Base-by-base conservation (phyloP, 352 stramenopile species). In the Phytophthora aleatoria region DNA sequence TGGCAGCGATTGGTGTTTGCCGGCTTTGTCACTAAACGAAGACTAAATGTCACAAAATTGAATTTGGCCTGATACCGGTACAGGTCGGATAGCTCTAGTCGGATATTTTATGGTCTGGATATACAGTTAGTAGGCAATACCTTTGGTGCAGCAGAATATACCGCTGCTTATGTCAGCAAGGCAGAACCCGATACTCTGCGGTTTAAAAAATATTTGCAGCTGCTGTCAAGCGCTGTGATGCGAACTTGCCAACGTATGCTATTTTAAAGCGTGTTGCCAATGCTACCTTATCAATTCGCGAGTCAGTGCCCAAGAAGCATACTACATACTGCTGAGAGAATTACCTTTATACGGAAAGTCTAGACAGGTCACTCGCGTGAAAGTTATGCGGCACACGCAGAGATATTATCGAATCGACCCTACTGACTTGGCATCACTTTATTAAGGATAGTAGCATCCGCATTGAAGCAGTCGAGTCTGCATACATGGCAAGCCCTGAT, bases 401-500 rank as follows among this genome's bases (percentile, higher is more conserved):
- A 20, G 20, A 20, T 20, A 20, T 20, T 20, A 15, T 24, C 38
- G 15, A 44, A 8, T 44, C 5, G 41, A 48, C 5, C 20, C 20
- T 20, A 20, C 20, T 20, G 41, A 7, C 26, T 16, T 30, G 3
- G 16, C n/a, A 27, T 5, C 16, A 15, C 28, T 48, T 30, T 7
- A 45, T 8, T 33, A 33, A 8, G 7, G 7, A 33, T 7, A 4
- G 30, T 3, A 10, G 20, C n/a, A 35, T 59, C 24, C 39, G 42
- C 10, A 48, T 60, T 33, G 53, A 60, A 9, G 28, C 5, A 11
- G 11, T 60, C 11, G 53, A 60, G 11, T 4, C 10, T 7, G 28
- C 35, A 36, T 60, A 60, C 11, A 60, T 60, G 41, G 52, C 36
- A 24, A n/a, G 53, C n/a, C 42, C 53, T 9, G 7, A 1, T 6